Evolutionary conservation across 2,329 filamentous ascomycete genomes (phyloP), one percentile per base, ranked within the genome.

Genomic region (Trichoderma sp.): DNA sequence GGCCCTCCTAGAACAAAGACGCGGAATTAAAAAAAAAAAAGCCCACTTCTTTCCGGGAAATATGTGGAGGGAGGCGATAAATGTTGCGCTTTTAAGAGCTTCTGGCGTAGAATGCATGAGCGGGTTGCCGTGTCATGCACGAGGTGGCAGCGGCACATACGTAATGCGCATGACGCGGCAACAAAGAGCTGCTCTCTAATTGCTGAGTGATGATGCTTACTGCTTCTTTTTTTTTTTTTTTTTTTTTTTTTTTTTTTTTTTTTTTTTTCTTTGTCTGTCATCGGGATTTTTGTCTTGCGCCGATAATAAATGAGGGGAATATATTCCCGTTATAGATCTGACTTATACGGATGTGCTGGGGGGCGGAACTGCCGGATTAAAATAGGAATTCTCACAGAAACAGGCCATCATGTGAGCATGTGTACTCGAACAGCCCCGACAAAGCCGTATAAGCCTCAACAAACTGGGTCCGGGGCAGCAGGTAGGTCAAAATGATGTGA

Each of bases 161-260:
- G 61, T 64, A 64, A 64, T 56, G 61, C 61, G 27, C 61, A 64
- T 64, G 61, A 64, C 61, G 61, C 61, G 48, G 52, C 61, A 27
- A 9, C 4, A 25, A 5, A 27, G 22, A 27, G 25, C 19, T n/a
- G 6, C 29, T n/a, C 1, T n/a, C 27, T 1, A 32, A 53, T 19
- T 53, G 50, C 10, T 12, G 8, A 19, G 32, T 56, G 52, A 32
- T 25, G 42, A 45, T 19, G 58, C 12, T 34, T 5, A 34, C 37
- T 48, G n/a, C 32, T 5, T 17, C 10, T 3, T 17, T 52, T 39
- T 35, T 19, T 9, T 19, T 12, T 9, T 48, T 1, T 34, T 25
- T 17, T 27, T 12, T 1, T 34, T 13, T 29, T 2, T 5, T 19
- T 50, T 29, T 50, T 50, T 37, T 19, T 5, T 17, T 12, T 3